Conservation (phyloP, 1,284 basidiomycete genomes). For the Boletus sp. region DNA sequence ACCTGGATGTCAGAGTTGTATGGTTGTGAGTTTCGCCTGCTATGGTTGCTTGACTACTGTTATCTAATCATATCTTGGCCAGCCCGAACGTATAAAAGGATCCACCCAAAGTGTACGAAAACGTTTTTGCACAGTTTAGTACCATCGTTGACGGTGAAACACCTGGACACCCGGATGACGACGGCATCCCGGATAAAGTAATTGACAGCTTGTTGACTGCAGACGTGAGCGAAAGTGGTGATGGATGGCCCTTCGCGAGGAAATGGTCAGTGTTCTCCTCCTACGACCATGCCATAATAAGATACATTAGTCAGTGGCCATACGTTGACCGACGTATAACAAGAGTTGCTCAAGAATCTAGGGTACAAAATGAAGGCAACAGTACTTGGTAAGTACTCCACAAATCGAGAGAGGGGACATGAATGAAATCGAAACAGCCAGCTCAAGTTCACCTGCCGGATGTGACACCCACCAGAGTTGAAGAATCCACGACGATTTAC, state of each 20-base stretch:
- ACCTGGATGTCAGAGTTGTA: constrained; percentile 98
- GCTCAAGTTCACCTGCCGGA: background rate
- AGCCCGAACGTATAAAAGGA: constrained; percentile 93
- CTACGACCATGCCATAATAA: too few species aligned
- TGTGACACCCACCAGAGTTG: background rate
- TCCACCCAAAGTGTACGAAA: constrained; percentile 98
- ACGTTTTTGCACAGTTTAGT: constrained; percentile 94
- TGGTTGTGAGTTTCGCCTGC: constrained; percentile 73
- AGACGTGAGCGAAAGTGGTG: constrained; percentile 30
- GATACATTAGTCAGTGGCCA: too few species aligned
- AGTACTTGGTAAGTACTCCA: background rate
- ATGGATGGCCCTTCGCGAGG: constrained; percentile 16
- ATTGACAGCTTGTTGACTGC: constrained; percentile 20
- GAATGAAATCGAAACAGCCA: background rate
- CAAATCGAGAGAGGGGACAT: constrained; percentile 11
- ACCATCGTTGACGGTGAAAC: constrained; percentile 95
- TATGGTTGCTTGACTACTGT: constrained; percentile 9
- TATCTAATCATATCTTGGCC: constrained; percentile 1
- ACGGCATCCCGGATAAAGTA: constrained; percentile 22
- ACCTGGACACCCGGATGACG: constrained; percentile 68
- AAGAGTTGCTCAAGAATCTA: too few species aligned
- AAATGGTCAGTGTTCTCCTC: too few species aligned
- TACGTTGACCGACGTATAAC: too few species aligned
- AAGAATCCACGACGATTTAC: background rate
- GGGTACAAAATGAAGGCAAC: background rate